Evolutionary conservation across 352 stramenopile species (phyloP), one percentile per base, ranked within the genome.

Genomic region (Phytophthora pistaciae): DNA sequence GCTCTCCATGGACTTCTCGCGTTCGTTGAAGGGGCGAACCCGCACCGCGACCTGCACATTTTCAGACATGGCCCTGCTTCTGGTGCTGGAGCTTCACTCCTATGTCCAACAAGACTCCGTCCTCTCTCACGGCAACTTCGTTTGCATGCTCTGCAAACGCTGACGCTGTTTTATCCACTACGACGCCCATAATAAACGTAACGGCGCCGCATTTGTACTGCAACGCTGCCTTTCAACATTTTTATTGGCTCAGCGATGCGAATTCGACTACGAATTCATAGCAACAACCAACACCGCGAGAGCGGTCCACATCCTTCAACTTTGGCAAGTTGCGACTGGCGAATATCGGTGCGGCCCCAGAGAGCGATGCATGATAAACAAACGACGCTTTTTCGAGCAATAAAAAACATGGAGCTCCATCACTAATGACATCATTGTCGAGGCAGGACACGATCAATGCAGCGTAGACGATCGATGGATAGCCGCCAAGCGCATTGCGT

Each of bases 1-100:
- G 79, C 84, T 94, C 42, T 83, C 84, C 69, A 94, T 87, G 16
- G 75, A 72, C 67, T 85, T 92, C 67, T 96, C 89, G 29, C 87
- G 86, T 25, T 96, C 89, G 60, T 94, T 95, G 59, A 94, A 96
- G 13, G 87, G 88, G 29, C 87, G 86, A 23, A 96, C 81, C 49
- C 89, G 84, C 52, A 96, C 89, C 20, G 89, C 89, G 21, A 96
- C 87, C 74, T 96, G 87, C 23, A 96, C 89, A 64, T 95, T 95
- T 46, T 95, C 88, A 11, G 84, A 89, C 88, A 95, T 95, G 3
- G 6, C 16, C 18, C 46, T 55, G 20, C 20, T 18, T 36, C 56
- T 21, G 9, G 36, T 27, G 36, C 18, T 59, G 25, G 23, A 23
- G 11, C n/a, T 7, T 49, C n/a, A 38, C 18, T 16, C 33, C 33